A percentile compares a stretch with the other conserved stretches of the same genome.
Evolutionary conservation across 345 rosid species (phyloP).

Genomic region (Arabis alpina): DNA sequence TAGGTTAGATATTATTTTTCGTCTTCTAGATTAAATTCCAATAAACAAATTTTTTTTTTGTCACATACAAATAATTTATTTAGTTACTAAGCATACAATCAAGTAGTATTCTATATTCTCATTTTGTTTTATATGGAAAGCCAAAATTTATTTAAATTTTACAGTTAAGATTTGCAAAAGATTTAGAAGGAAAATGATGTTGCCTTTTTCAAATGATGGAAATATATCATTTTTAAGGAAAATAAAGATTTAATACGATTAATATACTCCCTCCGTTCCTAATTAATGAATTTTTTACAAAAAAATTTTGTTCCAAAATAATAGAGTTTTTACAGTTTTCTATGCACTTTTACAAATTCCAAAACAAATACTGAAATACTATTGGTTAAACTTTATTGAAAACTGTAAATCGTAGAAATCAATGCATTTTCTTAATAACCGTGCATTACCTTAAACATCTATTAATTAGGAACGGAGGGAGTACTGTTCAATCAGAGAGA

Average conservation of each 20-base stretch:
- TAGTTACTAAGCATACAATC: background rate
- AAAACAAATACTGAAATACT: too few species aligned
- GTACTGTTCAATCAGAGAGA: constrained; percentile 43
- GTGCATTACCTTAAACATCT: too few species aligned
- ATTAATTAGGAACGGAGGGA: too few species aligned
- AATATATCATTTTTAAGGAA: constrained; percentile 31
- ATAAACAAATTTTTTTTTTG: background rate
- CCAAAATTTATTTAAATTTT: constrained; percentile 1
- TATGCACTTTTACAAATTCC: too few species aligned
- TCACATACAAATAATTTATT: too few species aligned
- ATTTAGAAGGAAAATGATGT: constrained; percentile 16
- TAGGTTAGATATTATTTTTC: constrained; percentile 1
- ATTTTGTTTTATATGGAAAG: constrained; percentile 14
- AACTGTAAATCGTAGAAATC: too few species aligned
- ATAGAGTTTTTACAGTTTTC: too few species aligned
- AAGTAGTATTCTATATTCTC: background rate
- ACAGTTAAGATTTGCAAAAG: constrained; percentile 3
- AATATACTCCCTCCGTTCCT: too few species aligned
- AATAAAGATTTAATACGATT: background rate
- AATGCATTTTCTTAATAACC: too few species aligned
- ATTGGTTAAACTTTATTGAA: too few species aligned
- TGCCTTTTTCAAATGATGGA: constrained; percentile 30
- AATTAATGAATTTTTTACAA: too few species aligned
- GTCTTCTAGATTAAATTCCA: constrained; percentile 2
- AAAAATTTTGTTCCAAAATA: too few species aligned